These are phyloP conservation scores for Solanum arcanum DNA, from an alignment of 257 asterid genomes.

Conservation along the genomic window DNA sequence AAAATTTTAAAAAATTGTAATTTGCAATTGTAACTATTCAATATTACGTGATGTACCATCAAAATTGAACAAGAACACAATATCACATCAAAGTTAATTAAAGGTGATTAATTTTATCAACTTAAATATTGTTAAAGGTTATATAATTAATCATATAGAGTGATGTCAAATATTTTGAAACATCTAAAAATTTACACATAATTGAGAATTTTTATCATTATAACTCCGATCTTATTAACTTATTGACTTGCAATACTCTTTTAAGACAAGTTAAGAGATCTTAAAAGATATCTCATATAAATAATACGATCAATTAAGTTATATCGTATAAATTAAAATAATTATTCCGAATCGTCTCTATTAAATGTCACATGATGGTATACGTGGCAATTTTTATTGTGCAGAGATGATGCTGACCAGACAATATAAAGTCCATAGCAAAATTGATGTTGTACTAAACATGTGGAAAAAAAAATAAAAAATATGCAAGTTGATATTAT, in stretches of 20 bases:
- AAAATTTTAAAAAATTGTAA: neutral
- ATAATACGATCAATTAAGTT: neutral
- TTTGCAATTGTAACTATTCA: neutral
- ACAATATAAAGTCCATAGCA: neutral
- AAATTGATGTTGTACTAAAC: neutral
- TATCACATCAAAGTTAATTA: no score
- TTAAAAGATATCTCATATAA: neutral
- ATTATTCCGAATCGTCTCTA: neutral
- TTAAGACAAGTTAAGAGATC: no score
- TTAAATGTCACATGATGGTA: neutral
- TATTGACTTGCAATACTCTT: no score
- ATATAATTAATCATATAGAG: no score
- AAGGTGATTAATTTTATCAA: no score
- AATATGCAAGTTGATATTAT: neutral
- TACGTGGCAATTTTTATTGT: neutral
- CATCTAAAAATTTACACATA: no score
- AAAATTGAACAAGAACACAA: no score
- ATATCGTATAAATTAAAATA: neutral
- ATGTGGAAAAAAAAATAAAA: neutral
- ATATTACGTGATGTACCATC: neutral
- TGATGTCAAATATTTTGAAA: no score
- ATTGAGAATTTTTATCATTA: no score
- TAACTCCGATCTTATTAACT: no score
- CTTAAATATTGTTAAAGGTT: no score
- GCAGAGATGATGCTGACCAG: neutral